Base-by-base conservation (phyloP, 306 rosid genomes). In the Macrotyloma uniflorum region DNA sequence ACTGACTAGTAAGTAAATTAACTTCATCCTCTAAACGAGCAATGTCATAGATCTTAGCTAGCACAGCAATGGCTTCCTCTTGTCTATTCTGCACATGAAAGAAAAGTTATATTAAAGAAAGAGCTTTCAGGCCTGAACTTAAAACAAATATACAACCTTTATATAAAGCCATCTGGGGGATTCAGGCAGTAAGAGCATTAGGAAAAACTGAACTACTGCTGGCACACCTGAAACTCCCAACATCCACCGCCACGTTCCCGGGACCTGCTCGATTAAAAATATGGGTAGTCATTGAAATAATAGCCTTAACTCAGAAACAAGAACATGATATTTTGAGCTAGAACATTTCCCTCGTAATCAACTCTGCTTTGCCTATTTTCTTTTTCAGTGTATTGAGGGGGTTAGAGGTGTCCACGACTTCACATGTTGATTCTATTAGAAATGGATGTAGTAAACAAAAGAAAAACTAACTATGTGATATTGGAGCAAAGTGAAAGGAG, bases 241-340 rank as follows among this genome's bases (percentile, higher is more conserved):
- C 98, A 93, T 91, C 98, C 98, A 93, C 69, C 98, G 83, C 98
- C 98, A 93, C 11, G 98, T 94, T 78, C 98, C 98, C 1, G 98
- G 97, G 74, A 92, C 97, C 97, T 93, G 79, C 62, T 59, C 32
- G 65, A 84, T 67, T 38, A 70, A 66, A 26, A 67, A 62, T 33
- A 38, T n/a, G 66, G 59, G 36, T 35, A 18, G 32, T 65, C 58
- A 71, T 19, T 61, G 58, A 74, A 65, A 66, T 65, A 72, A 72
- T 32, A 22, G 38, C 67, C 26, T 24, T 62, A 45, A 33, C 19
- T 53, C 30, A 28, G 70, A 71, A 64, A 70, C 13, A 5, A 35
- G 43, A 57, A 57, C 22, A 62, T 9, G 43, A 33, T 42, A 30
- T 76, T 54, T 67, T 35, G 10, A 36, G 67, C 35, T 36, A 28